Conservation (phyloP, 345 rosid species). For the Microcos paniculata region DNA sequence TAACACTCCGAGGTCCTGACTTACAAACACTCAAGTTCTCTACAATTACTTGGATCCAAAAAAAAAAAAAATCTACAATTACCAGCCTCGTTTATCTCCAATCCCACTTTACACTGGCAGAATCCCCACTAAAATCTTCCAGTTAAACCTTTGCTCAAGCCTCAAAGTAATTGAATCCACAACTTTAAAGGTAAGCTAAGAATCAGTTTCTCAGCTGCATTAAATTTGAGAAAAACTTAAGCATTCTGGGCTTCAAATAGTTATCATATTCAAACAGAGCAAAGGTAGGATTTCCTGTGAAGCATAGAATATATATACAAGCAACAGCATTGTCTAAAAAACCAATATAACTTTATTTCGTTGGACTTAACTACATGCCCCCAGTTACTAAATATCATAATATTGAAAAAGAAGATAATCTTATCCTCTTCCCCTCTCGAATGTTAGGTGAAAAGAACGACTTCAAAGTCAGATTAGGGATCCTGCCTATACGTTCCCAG, state of each 20-base stretch:
- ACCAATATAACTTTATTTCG: background rate
- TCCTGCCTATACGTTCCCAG: constrained; percentile 24
- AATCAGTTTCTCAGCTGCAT: background rate
- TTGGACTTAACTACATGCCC: background rate
- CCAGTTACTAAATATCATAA: background rate
- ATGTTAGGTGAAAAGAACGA: constrained; percentile 11
- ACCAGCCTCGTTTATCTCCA: background rate
- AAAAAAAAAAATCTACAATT: background rate
- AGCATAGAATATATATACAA: background rate
- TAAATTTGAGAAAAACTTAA: background rate
- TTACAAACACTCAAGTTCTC: background rate
- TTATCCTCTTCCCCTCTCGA: constrained; percentile 7
- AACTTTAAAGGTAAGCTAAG: background rate
- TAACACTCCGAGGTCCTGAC: background rate
- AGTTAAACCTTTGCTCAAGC: background rate
- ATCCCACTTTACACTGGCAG: background rate
- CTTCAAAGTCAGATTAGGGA: constrained; percentile 34
- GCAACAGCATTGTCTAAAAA: background rate
- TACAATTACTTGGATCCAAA: background rate
- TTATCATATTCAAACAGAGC: background rate
- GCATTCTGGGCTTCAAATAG: background rate
- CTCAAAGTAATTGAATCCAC: constrained; percentile 2
- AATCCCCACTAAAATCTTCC: background rate
- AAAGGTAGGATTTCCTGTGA: background rate
- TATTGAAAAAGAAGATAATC: background rate